Evolutionary conservation across 2,329 filamentous ascomycete genomes (phyloP).

Genomic region (Teratosphaeria pseudoeucalypti): DNA sequence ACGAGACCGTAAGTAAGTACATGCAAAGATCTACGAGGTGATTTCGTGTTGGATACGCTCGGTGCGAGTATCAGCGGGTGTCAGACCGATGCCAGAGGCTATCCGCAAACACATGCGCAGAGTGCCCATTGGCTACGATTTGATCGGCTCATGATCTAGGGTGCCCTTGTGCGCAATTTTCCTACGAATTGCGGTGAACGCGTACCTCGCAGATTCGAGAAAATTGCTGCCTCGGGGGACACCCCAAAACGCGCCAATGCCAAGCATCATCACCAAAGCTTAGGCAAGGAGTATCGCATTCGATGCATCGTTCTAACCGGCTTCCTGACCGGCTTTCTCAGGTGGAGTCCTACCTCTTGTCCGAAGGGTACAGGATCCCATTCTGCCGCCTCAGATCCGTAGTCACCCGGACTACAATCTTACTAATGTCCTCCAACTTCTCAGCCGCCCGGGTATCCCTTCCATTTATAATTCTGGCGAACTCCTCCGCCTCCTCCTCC

Average conservation of each 20-base stretch:
- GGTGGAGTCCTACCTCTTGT: constrained; percentile 7
- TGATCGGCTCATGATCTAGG: neutral
- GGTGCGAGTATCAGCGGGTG: no score
- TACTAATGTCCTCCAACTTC: constrained; percentile 32
- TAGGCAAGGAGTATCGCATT: neutral
- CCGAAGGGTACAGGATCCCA: constrained; percentile 33
- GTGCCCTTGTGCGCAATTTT: neutral
- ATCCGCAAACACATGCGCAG: neutral
- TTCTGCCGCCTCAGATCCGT: constrained; percentile 35
- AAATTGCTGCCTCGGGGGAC: neutral
- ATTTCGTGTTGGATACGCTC: no score
- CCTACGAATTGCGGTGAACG: no score
- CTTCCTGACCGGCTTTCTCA: neutral
- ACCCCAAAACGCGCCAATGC: neutral
- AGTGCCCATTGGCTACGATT: neutral
- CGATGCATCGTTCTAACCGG: neutral
- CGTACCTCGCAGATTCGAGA: no score
- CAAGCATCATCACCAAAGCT: neutral
- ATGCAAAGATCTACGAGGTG: no score
- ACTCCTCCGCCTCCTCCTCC: constrained; percentile 38
- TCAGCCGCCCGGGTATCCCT: constrained; percentile 28
- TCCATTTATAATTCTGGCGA: constrained; percentile 33
- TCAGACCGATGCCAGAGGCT: no score
- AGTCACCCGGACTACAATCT: constrained; percentile 33
- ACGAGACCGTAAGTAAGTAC: neutral